These are phyloP conservation scores for Coleophoma crateriformis DNA, from an alignment of 2,329 filamentous ascomycete genomes.

Conservation along the genomic window DNA sequence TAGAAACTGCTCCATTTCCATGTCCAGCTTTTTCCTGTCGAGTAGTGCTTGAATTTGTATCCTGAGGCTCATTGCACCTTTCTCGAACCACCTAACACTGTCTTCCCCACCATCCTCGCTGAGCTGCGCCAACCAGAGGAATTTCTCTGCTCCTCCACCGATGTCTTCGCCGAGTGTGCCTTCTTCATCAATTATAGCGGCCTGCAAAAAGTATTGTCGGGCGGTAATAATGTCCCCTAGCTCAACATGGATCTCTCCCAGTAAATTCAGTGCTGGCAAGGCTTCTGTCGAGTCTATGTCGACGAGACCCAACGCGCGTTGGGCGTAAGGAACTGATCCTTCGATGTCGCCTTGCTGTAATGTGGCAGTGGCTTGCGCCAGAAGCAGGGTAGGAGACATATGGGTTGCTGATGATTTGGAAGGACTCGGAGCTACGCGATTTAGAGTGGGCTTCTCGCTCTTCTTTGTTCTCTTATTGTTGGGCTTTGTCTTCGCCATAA, in stretches of 20 bases:
- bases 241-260: slow-evolving; percentile 31
- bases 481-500: slow-evolving; percentile 29
- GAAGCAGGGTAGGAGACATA: slow-evolving; percentile 14
- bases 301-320: slow-evolving; percentile 18
- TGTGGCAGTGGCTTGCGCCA: slow-evolving; percentile 20
- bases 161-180: slow-evolving; percentile 63
- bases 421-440: slow-evolving; percentile 17
- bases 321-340: slow-evolving; percentile 20
- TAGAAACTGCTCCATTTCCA: slow-evolving; percentile 32
- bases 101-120: slow-evolving; percentile 64
- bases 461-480: slow-evolving; percentile 23
- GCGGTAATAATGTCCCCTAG: slow-evolving; percentile 68
- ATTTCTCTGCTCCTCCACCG: slow-evolving; percentile 88
- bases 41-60: slow-evolving; percentile 62
- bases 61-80: slow-evolving; percentile 67
- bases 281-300: slow-evolving; percentile 19
- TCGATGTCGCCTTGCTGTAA: slow-evolving; percentile 27
- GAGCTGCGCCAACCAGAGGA: slow-evolving; percentile 89
- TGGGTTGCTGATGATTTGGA: slow-evolving; percentile 18
- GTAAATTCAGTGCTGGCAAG: slow-evolving; percentile 25
- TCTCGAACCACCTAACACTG: slow-evolving; percentile 62
- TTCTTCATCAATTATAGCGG: slow-evolving; percentile 71
- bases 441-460: slow-evolving; percentile 20
- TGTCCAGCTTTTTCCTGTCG: slow-evolving; percentile 38
- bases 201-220: slow-evolving; percentile 63